These are phyloP conservation scores for Tulasnella sp. DNA, from an alignment of 768 basidiomycete genomes.

Conservation along the genomic window DNA sequence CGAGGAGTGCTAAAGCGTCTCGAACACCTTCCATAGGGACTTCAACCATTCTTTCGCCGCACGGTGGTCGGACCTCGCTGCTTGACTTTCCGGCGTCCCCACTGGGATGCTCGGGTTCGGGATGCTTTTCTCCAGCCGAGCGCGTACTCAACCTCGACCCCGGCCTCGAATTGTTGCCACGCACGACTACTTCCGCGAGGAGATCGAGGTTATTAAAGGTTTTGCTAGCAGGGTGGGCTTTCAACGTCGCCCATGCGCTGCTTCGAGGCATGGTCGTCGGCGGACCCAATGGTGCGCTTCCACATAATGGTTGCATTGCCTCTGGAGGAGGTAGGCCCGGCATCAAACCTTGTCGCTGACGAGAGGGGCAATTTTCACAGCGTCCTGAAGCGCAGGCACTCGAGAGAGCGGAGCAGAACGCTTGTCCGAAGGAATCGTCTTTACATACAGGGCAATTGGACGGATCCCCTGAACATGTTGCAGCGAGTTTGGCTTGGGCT, in stretches of 20 bases:
- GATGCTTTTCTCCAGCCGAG: background rate
- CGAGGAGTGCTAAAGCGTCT: constrained; percentile 74
- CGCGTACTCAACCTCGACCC: constrained; percentile 49
- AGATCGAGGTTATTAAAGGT: constrained; percentile 76
- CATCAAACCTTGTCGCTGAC: constrained; percentile 33
- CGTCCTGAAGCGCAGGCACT: constrained; percentile 57
- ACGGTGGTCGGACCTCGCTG: constrained; percentile 41
- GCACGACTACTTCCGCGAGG: constrained; percentile 87
- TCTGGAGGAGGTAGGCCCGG: constrained; percentile 22
- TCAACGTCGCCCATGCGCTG: constrained; percentile 81
- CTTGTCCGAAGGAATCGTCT: constrained; percentile 83
- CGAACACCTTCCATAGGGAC: constrained; percentile 74
- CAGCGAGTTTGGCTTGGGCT: constrained; percentile 37
- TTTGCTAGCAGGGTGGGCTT: constrained; percentile 84
- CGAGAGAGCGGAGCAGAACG: constrained; percentile 79
- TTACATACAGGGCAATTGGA: constrained; percentile 83
- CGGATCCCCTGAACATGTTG: constrained; percentile 79
- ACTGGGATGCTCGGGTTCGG: constrained; percentile 62
- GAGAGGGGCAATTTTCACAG: constrained; percentile 22
- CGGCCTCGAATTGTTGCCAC: constrained; percentile 71
- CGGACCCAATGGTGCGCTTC: constrained; percentile 30
- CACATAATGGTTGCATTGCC: constrained; percentile 29
- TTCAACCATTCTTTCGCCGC: constrained; percentile 57
- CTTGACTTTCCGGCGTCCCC: constrained; percentile 55
- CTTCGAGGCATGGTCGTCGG: constrained; percentile 63